A percentile compares a stretch with the other conserved stretches of the same genome.
phyloP scores from a whole-genome alignment of 176 grass and related monocot genomes.

The Oryza glaberrima region DNA sequence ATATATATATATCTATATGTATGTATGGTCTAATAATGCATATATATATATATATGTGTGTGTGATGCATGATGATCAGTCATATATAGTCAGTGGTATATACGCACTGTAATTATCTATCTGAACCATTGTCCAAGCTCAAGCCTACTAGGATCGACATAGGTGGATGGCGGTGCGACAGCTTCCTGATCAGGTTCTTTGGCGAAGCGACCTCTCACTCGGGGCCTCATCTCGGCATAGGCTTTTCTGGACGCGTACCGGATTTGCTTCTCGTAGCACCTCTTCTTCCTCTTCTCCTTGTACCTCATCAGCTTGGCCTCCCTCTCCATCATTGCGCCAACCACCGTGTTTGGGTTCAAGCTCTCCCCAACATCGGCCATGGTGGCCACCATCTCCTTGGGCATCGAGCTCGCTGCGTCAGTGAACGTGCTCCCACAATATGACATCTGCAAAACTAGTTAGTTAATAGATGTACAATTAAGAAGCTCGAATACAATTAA shows the following conservation, averaged over 20 bases:
- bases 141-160: conserved; percentile 48
- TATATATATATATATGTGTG: not conserved
- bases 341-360: conserved; percentile 1
- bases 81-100: not conserved
- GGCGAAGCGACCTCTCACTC: conserved; percentile 68
- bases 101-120: not conserved
- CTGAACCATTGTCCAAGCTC: conserved; percentile 40
- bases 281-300: conserved; percentile 72
- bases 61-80: not conserved
- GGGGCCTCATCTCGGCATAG: conserved; percentile 66
- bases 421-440: conserved; percentile 56
- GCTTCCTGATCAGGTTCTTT: conserved; percentile 47
- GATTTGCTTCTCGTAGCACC: conserved; percentile 68
- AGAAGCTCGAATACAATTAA: not conserved
- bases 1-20: too few relatives aligned
- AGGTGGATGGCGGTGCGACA: not conserved
- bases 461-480: not conserved
- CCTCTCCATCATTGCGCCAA: conserved; percentile 21
- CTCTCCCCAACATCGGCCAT: conserved; percentile 5
- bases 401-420: conserved; percentile 42
- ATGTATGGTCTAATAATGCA: not conserved
- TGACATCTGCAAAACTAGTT: conserved; percentile 46
- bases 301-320: conserved; percentile 68
- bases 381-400: not conserved
- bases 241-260: conserved; percentile 64